Percentiles rank a stretch among this genome's conserved stretches.
phyloP scores from a whole-genome alignment of 371 early-diverging fungal species.

The Rhizopus delemar region DNA sequence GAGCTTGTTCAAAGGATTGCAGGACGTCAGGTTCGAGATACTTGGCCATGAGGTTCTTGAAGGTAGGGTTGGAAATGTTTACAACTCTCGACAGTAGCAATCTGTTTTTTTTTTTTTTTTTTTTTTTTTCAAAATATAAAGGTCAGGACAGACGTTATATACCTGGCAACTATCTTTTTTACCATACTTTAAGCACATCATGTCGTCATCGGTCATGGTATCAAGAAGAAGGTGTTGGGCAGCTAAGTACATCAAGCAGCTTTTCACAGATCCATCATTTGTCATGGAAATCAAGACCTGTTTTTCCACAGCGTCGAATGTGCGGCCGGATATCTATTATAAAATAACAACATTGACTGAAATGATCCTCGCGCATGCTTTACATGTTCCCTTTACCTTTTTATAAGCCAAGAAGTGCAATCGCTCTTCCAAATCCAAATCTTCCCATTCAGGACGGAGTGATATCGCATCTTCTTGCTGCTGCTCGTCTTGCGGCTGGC shows the following conservation, averaged over 20 bases:
- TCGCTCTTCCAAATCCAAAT: constrained; percentile 3
- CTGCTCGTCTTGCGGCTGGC: constrained; percentile 4
- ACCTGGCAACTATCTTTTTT: constrained; percentile 4
- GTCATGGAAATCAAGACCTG: constrained; percentile 4
- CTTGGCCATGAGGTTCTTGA: constrained; percentile 4
- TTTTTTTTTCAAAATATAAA: constrained; percentile 4
- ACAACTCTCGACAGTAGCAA: constrained; percentile 4
- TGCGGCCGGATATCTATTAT: constrained; percentile 3
- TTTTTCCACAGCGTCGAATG: constrained; percentile 3
- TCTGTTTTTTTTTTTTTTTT: constrained; percentile 1
- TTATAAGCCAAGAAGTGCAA: constrained; percentile 4
- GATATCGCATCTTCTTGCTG: constrained; percentile 4
- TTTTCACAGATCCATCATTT: constrained; percentile 4
- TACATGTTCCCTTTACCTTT: constrained; percentile 4
- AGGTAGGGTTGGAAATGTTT: constrained; percentile 4
- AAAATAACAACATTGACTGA: constrained; percentile 4
- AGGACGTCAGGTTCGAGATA: constrained; percentile 4
- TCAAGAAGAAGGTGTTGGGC: constrained; percentile 4
- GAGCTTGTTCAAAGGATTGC: constrained; percentile 4
- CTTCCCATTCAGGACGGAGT: constrained; percentile 3
- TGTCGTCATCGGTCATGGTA: constrained; percentile 4
- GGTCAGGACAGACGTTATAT: constrained; percentile 3
- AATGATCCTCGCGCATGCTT: constrained; percentile 3
- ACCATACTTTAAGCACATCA: constrained; percentile 4
- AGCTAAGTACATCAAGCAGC: constrained; percentile 4